These are phyloP conservation scores for Rhodotorula taiwanensis DNA, from an alignment of 768 basidiomycete genomes.

Conservation along the genomic window DNA sequence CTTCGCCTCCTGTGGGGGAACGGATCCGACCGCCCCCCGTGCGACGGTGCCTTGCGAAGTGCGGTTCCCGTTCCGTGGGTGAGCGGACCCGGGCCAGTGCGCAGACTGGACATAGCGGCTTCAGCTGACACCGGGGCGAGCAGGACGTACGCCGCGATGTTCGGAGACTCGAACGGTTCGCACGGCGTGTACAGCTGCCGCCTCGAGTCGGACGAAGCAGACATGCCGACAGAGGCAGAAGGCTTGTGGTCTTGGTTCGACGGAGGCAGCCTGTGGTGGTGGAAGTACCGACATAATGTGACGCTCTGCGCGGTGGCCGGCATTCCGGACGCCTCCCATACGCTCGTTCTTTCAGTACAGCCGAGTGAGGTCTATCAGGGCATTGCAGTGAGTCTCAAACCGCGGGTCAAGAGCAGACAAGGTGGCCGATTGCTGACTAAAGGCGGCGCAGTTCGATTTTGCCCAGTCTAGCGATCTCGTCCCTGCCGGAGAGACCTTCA, in stretches of 20 bases:
- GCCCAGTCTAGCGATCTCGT: neutral
- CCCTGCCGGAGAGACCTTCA: neutral
- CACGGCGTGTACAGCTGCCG: constrained; percentile 1
- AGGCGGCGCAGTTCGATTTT: neutral
- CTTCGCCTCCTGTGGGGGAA: neutral
- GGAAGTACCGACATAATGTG: neutral
- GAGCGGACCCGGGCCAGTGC: neutral
- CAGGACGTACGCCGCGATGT: neutral
- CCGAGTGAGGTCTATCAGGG: neutral
- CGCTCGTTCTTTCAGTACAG: constrained; percentile 3
- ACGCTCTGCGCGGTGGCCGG: neutral
- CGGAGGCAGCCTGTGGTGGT: neutral
- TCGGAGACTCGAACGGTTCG: constrained; percentile 1
- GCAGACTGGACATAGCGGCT: too few relatives aligned
- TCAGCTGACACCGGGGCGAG: neutral
- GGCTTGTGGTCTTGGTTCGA: neutral
- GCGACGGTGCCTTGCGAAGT: neutral
- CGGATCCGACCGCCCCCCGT: neutral
- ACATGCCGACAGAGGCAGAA: neutral
- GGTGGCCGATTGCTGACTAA: too few relatives aligned
- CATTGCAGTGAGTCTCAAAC: neutral
- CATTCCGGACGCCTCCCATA: neutral
- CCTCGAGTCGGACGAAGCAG: neutral
- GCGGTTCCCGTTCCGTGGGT: neutral
- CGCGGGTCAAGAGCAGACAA: neutral